Evolutionary conservation across 345 rosid species (phyloP).

Genomic region (Salix suchowensis): DNA sequence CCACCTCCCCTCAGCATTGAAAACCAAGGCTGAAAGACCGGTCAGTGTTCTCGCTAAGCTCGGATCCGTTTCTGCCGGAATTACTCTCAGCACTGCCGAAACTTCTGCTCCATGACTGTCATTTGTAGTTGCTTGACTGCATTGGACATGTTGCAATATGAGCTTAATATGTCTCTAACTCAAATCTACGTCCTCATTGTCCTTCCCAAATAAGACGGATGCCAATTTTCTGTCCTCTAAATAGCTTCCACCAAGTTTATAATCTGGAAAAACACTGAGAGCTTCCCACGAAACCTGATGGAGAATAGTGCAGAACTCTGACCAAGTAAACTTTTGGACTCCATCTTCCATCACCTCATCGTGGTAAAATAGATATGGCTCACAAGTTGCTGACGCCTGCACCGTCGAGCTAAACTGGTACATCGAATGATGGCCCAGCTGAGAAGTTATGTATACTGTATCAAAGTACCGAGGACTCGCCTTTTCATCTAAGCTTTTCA

Average conservation of each 20-base stretch:
- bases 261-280: background rate
- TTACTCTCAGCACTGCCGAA: conserved; percentile 8
- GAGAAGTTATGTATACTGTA: conserved; percentile 1
- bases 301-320: background rate
- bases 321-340: background rate
- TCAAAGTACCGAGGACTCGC: conserved; percentile 2
- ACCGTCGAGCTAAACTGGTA: background rate
- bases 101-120: background rate
- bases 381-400: conserved; percentile 1
- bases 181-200: background rate
- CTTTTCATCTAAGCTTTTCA: conserved; percentile 6
- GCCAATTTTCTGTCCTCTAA: background rate
- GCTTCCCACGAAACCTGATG: background rate
- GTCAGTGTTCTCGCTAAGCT: background rate
- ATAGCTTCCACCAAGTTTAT: background rate
- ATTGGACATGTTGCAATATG: background rate
- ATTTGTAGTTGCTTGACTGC: background rate
- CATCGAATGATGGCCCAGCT: background rate
- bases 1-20: conserved; percentile 23
- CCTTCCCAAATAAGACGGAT: background rate
- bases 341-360: conserved; percentile 6
- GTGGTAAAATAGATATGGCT: background rate
- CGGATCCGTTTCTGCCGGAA: background rate
- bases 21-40: background rate
- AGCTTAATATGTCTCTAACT: background rate